Evolutionary conservation across 331 rosid species (phyloP).

Genomic region (Acacia concinna): DNA sequence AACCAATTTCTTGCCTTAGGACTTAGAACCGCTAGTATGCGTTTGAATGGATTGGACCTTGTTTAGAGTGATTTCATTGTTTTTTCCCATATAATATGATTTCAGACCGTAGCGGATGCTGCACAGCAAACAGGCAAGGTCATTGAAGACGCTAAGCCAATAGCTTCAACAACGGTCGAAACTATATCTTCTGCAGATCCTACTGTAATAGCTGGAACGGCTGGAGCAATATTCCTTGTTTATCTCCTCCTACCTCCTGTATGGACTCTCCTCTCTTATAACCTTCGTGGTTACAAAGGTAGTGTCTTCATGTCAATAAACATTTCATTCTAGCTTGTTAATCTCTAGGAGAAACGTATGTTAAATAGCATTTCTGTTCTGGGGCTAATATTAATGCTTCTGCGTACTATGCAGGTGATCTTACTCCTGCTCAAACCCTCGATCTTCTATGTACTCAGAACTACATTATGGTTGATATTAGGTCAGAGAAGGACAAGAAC

Average conservation of each 20-base stretch:
- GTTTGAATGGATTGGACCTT: neutral
- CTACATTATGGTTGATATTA: slow-evolving; percentile 64
- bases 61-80: neutral
- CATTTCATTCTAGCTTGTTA: slow-evolving; percentile 3
- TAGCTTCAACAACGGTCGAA: slow-evolving; percentile 75
- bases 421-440: slow-evolving; percentile 87
- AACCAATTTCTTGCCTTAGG: neutral
- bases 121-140: slow-evolving; percentile 78
- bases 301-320: slow-evolving; percentile 7
- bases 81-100: slow-evolving; percentile 23
- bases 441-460: slow-evolving; percentile 70
- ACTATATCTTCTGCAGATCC: slow-evolving; percentile 83
- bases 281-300: slow-evolving; percentile 90
- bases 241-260: slow-evolving; percentile 81
- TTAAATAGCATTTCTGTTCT: neutral
- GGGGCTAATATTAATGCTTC: slow-evolving; percentile 30
- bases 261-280: slow-evolving; percentile 70
- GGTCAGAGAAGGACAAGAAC: slow-evolving; percentile 90
- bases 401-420: slow-evolving; percentile 56
- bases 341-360: slow-evolving; percentile 2
- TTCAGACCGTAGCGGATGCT: slow-evolving; percentile 78
- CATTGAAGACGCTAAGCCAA: slow-evolving; percentile 81
- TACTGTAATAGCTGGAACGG: slow-evolving; percentile 63
- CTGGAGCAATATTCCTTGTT: slow-evolving; percentile 69
- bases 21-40: neutral